A percentile compares a stretch with the other conserved stretches of the same genome.
These are phyloP conservation scores for Aspergillus sp. DNA, from an alignment of 2,329 filamentous ascomycete species.

Conservation along the genomic window DNA sequence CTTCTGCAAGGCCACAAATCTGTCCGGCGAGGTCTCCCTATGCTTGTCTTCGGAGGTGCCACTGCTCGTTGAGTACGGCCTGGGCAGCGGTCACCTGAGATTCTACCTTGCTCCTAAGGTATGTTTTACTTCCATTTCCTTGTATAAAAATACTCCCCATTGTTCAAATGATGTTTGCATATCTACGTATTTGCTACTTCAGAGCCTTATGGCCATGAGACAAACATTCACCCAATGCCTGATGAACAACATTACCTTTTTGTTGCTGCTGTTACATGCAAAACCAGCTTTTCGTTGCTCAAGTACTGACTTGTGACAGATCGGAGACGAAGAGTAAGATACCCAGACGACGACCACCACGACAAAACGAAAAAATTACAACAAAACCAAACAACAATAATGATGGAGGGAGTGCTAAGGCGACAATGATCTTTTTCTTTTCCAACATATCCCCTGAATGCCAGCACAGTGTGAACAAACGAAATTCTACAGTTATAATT, in stretches of 20 bases:
- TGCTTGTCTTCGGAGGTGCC: slow-evolving; percentile 95
- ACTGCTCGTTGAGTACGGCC: slow-evolving; percentile 84
- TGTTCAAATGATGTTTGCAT: slow-evolving; percentile 84
- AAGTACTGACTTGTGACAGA: slow-evolving; percentile 43
- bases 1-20: slow-evolving; percentile 94
- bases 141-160: background rate
- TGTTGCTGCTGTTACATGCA: background rate
- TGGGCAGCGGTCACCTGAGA: slow-evolving; percentile 82
- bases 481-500: no score
- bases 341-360: background rate
- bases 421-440: no score
- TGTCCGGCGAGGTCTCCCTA: slow-evolving; percentile 80
- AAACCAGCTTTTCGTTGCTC: no score
- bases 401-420: slow-evolving; percentile 18
- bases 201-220: slow-evolving; percentile 98
- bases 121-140: slow-evolving; percentile 22
- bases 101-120: slow-evolving; percentile 99
- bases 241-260: slow-evolving; percentile 24
- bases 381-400: slow-evolving; percentile 17
- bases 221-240: slow-evolving; percentile 73
- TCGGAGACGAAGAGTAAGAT: slow-evolving; percentile 52
- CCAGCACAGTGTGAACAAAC: no score
- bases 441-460: no score
- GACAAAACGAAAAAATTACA: slow-evolving; percentile 8
- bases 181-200: slow-evolving; percentile 99